Conservation (phyloP, 75 land plant species). For the Cryptomeria japonica region DNA sequence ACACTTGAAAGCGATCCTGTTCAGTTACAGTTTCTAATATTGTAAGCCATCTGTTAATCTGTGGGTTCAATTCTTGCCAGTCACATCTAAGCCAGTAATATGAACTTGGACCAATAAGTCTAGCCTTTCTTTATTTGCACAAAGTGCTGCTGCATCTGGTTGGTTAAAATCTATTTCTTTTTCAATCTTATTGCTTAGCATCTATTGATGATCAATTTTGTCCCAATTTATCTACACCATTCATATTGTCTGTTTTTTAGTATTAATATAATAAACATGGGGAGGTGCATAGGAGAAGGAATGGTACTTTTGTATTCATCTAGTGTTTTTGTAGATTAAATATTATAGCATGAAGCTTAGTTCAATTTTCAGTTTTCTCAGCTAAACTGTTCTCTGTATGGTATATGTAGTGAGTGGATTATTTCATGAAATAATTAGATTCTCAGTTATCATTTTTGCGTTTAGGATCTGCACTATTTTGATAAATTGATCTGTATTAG, state of each 20-base stretch:
- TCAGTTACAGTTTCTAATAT: not conserved
- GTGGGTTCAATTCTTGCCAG: not conserved
- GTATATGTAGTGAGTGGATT: not conserved
- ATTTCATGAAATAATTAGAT: not conserved
- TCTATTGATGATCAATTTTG: not conserved
- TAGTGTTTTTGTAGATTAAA: not conserved
- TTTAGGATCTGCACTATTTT: not conserved
- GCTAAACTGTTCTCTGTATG: not conserved
- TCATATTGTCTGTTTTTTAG: not conserved
- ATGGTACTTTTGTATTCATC: not conserved
- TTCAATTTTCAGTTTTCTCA: not conserved
- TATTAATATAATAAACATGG: not conserved
- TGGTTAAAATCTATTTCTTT: not conserved
- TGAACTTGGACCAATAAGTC: not conserved
- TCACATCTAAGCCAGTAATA: not conserved
- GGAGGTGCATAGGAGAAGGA: not conserved
- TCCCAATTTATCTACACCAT: not conserved
- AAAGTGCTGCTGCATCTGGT: not conserved
- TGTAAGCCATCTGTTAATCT: not conserved
- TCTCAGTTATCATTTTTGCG: constrained; percentile 9
- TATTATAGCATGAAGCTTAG: not conserved
- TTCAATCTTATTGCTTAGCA: not conserved
- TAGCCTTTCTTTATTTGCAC: not conserved
- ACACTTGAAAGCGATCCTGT: not conserved
- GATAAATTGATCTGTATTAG: not conserved